These are phyloP conservation scores for Torulaspora pretoriensis DNA, from an alignment of 1,139 yeast species.

Conservation along the genomic window DNA sequence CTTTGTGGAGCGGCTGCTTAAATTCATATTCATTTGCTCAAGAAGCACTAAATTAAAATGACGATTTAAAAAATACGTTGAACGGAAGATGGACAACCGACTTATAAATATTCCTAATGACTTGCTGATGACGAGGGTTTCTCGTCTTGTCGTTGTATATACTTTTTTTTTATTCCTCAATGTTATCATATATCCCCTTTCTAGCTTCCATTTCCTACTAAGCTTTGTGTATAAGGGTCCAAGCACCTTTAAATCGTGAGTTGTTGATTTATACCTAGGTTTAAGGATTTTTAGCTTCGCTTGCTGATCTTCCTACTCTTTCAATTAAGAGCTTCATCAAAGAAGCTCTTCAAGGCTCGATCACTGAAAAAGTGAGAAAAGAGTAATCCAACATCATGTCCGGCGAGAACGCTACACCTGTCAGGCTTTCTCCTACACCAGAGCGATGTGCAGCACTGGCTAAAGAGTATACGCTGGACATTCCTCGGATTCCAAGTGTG, in stretches of 20 bases:
- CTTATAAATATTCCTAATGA: constrained; percentile 10
- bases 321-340: not conserved
- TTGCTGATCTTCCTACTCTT: no score
- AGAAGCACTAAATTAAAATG: constrained; percentile 4
- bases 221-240: no score
- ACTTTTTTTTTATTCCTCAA: constrained; percentile 1
- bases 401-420: constrained; percentile 3
- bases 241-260: no score
- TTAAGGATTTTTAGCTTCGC: no score
- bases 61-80: not conserved
- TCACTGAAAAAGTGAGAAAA: not conserved
- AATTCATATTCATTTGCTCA: constrained; percentile 12
- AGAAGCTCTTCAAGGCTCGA: not conserved
- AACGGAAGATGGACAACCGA: constrained; percentile 2
- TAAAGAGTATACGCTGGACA: constrained; percentile 55
- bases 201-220: no score
- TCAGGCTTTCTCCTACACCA: constrained; percentile 13
- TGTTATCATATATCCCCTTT: not conserved
- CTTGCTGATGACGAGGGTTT: constrained; percentile 4
- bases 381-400: not conserved
- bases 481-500: constrained; percentile 70
- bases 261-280: no score
- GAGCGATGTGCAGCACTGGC: constrained; percentile 37
- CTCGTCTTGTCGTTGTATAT: constrained; percentile 9
- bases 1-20: constrained; percentile 2